Percentiles rank a stretch among this genome's conserved stretches.
phyloP scores from a whole-genome alignment of 805 yeast species.

The Suhomyces prunicola region DNA sequence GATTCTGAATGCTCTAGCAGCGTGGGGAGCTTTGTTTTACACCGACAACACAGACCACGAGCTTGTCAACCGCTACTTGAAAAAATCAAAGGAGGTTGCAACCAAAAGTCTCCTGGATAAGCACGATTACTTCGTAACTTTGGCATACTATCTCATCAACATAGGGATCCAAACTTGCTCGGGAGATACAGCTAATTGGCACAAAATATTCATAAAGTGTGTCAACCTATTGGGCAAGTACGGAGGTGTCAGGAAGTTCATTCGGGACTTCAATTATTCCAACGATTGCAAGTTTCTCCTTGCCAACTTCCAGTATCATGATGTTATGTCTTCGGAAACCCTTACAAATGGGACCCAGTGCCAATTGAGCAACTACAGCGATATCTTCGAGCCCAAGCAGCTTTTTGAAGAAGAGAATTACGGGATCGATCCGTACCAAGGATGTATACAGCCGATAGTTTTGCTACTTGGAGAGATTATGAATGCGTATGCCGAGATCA shows the following conservation, averaged over 20 bases:
- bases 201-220: constrained; percentile 30
- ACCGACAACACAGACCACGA: constrained; percentile 10
- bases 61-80: constrained; percentile 11
- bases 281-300: constrained; percentile 42
- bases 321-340: constrained; percentile 36
- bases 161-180: constrained; percentile 20
- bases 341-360: constrained; percentile 36
- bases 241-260: constrained; percentile 37
- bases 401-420: constrained; percentile 25
- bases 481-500: constrained; percentile 29
- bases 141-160: constrained; percentile 21
- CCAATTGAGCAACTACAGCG: constrained; percentile 31
- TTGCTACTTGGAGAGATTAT: constrained; percentile 40
- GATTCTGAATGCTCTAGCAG: constrained; percentile 23
- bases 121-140: constrained; percentile 15
- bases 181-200: constrained; percentile 36
- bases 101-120: constrained; percentile 9
- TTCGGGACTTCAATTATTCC: constrained; percentile 25
- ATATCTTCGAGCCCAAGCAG: constrained; percentile 22
- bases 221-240: constrained; percentile 25
- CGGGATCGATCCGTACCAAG: constrained; percentile 46
- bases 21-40: constrained; percentile 29
- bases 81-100: constrained; percentile 13
- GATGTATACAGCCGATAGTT: constrained; percentile 37
- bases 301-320: constrained; percentile 43